These are phyloP conservation scores for Tilletia horrida DNA, from an alignment of 1,284 basidiomycete genomes.

Conservation along the genomic window DNA sequence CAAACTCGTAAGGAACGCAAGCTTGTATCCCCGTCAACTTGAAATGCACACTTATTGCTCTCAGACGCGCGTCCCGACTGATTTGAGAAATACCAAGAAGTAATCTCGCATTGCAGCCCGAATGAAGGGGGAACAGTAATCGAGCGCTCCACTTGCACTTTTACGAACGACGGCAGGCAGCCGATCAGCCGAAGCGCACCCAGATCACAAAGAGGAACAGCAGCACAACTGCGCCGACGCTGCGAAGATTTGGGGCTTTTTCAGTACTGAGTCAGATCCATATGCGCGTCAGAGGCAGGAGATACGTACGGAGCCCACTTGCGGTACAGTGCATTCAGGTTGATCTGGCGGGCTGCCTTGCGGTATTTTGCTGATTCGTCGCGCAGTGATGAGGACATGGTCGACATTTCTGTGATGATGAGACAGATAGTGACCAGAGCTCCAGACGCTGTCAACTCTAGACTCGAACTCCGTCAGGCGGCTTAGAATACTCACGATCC, in stretches of 20 bases:
- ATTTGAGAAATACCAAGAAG: too few species aligned
- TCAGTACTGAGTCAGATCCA: background rate
- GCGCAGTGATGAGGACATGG: conserved; percentile 91
- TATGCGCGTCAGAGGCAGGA: conserved; percentile 55
- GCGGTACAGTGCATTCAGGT: conserved; percentile 84
- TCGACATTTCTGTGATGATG: conserved; percentile 68
- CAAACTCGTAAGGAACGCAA: too few species aligned
- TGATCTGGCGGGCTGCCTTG: conserved; percentile 91
- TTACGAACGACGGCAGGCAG: too few species aligned
- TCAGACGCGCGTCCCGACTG: too few species aligned
- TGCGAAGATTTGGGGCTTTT: conserved; percentile 1
- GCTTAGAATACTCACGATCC: conserved; percentile 65
- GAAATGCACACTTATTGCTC: too few species aligned
- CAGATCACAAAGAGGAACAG: conserved; percentile 76
- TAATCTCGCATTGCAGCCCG: background rate
- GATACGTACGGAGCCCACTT: conserved; percentile 87
- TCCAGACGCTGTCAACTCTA: too few species aligned
- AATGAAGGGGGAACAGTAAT: background rate
- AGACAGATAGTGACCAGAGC: background rate
- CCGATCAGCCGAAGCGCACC: conserved; percentile 70
- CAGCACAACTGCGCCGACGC: conserved; percentile 46
- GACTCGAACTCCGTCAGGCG: too few species aligned
- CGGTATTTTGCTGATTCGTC: conserved; percentile 97
- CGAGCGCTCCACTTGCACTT: background rate
- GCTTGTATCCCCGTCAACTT: too few species aligned